Conservation (phyloP, 805 yeast species). For the Ogataea philodendri region DNA sequence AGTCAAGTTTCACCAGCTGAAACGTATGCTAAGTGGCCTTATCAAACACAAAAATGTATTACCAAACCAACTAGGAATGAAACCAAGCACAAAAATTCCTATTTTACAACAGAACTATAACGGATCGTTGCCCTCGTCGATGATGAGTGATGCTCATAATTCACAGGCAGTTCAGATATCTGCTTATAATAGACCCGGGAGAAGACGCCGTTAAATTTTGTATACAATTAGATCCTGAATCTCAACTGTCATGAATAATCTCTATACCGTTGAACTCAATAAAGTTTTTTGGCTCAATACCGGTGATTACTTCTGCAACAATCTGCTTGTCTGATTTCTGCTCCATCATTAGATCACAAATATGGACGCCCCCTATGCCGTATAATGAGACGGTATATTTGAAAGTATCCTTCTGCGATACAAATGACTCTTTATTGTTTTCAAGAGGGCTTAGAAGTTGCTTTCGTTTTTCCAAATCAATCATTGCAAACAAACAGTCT, state of each 20-base stretch:
- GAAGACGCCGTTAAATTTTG: slow-evolving; percentile 22
- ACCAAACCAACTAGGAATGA: slow-evolving; percentile 35
- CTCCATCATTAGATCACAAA: slow-evolving; percentile 13
- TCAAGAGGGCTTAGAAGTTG: background rate
- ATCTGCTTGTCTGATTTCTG: slow-evolving; percentile 10
- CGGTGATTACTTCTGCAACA: slow-evolving; percentile 1
- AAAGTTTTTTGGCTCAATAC: slow-evolving; percentile 7
- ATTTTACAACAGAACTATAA: slow-evolving; percentile 68
- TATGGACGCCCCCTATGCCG: slow-evolving; percentile 15
- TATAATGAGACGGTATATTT: slow-evolving; percentile 14
- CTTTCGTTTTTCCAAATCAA: slow-evolving; percentile 1
- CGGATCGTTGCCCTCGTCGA: slow-evolving; percentile 73
- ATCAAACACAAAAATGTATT: slow-evolving; percentile 28
- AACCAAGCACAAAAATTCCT: slow-evolving; percentile 50
- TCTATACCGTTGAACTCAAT: slow-evolving; percentile 1
- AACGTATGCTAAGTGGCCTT: slow-evolving; percentile 44
- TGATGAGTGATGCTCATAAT: slow-evolving; percentile 14
- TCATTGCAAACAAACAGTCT: slow-evolving; percentile 11
- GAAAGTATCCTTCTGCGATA: slow-evolving; percentile 11
- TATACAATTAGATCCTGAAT: no score
- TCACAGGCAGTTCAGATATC: slow-evolving; percentile 18
- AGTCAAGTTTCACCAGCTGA: slow-evolving; percentile 40
- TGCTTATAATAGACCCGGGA: slow-evolving; percentile 16
- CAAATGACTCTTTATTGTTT: background rate
- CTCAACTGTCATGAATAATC: no score